A percentile compares a stretch with the other conserved stretches of the same genome.
phyloP scores from a whole-genome alignment of 179 eudicot genomes.

The Actinidia chinensis region DNA sequence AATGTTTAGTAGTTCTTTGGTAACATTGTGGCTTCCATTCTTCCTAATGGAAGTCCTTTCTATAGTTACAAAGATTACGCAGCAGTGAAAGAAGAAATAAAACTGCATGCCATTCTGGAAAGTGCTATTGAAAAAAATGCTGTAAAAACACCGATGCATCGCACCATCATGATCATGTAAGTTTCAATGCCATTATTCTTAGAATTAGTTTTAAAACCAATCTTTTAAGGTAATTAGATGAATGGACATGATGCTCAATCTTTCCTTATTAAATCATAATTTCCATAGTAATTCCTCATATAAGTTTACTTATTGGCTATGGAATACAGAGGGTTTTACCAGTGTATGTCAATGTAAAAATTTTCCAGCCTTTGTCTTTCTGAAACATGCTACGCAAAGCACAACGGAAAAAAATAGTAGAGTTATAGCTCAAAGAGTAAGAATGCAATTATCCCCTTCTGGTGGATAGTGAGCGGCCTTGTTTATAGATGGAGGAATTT shows the following conservation, averaged over 20 bases:
- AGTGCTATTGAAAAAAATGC: constrained; percentile 17
- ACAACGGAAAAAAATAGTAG: background rate
- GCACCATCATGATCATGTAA: constrained; percentile 18
- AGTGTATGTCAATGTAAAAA: background rate
- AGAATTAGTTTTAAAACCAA: background rate
- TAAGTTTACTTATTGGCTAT: background rate
- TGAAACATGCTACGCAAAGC: no score
- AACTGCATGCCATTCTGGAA: constrained; percentile 23
- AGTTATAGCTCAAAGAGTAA: no score
- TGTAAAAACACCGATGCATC: constrained; percentile 1
- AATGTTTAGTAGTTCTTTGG: no score
- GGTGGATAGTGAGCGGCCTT: no score
- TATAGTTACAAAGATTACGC: constrained; percentile 19
- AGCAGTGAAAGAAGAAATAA: constrained; percentile 22
- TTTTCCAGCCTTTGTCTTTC: background rate
- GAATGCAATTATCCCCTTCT: background rate
- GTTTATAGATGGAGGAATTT: no score
- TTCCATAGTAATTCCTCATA: background rate
- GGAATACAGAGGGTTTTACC: background rate
- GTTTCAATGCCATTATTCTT: background rate
- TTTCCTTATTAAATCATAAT: background rate
- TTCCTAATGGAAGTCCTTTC: constrained; percentile 17
- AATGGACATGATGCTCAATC: background rate
- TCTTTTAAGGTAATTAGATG: constrained; percentile 5
- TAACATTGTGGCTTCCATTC: background rate